A percentile compares a stretch with the other conserved stretches of the same genome.
Evolutionary conservation across 768 basidiomycete genomes (phyloP).

Genomic region (Strobilomyces confusus): DNA sequence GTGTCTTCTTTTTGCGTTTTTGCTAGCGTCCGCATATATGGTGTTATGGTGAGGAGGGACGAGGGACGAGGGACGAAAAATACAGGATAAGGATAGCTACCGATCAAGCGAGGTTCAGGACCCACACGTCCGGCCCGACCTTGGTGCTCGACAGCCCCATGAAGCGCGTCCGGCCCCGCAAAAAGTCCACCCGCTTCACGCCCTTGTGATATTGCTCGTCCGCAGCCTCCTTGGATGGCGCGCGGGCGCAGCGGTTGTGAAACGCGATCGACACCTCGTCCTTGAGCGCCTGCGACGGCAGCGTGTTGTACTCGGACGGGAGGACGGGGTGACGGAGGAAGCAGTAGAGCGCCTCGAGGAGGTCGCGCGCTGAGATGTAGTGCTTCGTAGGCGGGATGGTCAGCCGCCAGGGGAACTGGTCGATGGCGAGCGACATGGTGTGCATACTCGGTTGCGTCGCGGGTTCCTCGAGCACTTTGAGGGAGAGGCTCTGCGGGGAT

Average conservation of each 20-base stretch:
- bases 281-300: slow-evolving; percentile 32
- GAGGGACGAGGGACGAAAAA: neutral
- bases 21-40: slow-evolving; percentile 7
- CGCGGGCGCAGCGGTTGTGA: slow-evolving; percentile 35
- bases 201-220: slow-evolving; percentile 44
- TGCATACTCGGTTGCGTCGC: slow-evolving; percentile 31
- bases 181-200: slow-evolving; percentile 53
- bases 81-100: slow-evolving; percentile 27
- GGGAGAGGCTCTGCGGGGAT: slow-evolving; percentile 23
- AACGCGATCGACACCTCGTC: slow-evolving; percentile 42
- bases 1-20: slow-evolving; percentile 20
- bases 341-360: slow-evolving; percentile 44
- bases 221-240: slow-evolving; percentile 27
- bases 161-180: slow-evolving; percentile 41
- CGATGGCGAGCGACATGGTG: slow-evolving; percentile 28
- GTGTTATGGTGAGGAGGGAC: neutral
- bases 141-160: slow-evolving; percentile 42
- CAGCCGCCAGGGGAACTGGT: slow-evolving; percentile 33
- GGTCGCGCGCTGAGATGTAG: slow-evolving; percentile 43
- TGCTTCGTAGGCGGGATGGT: slow-evolving; percentile 27
- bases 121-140: slow-evolving; percentile 36
- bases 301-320: slow-evolving; percentile 36
- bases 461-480: slow-evolving; percentile 22
- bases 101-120: slow-evolving; percentile 26
- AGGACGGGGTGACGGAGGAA: slow-evolving; percentile 40